Evolutionary conservation across 805 yeast species (phyloP).

Genomic region (Starmerella bombi): DNA sequence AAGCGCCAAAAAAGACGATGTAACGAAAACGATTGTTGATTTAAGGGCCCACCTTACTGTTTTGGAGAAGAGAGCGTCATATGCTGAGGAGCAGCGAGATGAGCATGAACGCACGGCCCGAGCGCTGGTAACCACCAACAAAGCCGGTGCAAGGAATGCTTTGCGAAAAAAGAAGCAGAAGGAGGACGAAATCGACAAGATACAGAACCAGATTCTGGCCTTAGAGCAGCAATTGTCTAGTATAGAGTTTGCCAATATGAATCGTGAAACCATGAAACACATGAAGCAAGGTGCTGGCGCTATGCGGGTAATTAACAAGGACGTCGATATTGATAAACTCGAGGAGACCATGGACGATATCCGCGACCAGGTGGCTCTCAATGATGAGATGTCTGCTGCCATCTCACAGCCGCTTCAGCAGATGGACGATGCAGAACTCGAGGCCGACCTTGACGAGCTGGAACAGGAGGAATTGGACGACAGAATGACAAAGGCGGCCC

Average conservation of each 20-base stretch:
- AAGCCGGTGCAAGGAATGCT: conserved; percentile 70
- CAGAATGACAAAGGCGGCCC: conserved; percentile 38
- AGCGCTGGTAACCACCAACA: conserved; percentile 56
- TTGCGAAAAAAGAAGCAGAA: conserved; percentile 74
- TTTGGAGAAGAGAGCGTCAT: conserved; percentile 68
- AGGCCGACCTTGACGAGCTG: conserved; percentile 79
- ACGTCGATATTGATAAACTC: conserved; percentile 88
- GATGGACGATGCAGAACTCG: conserved; percentile 73
- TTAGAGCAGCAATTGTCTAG: conserved; percentile 81
- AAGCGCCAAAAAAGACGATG: conserved; percentile 58
- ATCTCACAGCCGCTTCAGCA: conserved; percentile 90
- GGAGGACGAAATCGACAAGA: conserved; percentile 63
- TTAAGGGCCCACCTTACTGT: conserved; percentile 80
- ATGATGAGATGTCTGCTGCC: conserved; percentile 93
- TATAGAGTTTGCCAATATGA: conserved; percentile 89
- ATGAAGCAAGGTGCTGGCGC: conserved; percentile 97
- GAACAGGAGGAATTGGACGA: conserved; percentile 69
- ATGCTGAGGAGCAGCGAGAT: conserved; percentile 66
- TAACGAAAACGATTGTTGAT: conserved; percentile 84
- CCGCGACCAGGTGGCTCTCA: conserved; percentile 87
- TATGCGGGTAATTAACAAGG: conserved; percentile 91
- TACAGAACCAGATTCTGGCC: conserved; percentile 78
- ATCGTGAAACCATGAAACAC: conserved; percentile 94
- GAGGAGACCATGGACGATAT: conserved; percentile 97
- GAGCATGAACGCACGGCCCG: conserved; percentile 75